Base-by-base conservation (phyloP, 2,329 filamentous ascomycete species). In the Bipolaris gigantea region DNA sequence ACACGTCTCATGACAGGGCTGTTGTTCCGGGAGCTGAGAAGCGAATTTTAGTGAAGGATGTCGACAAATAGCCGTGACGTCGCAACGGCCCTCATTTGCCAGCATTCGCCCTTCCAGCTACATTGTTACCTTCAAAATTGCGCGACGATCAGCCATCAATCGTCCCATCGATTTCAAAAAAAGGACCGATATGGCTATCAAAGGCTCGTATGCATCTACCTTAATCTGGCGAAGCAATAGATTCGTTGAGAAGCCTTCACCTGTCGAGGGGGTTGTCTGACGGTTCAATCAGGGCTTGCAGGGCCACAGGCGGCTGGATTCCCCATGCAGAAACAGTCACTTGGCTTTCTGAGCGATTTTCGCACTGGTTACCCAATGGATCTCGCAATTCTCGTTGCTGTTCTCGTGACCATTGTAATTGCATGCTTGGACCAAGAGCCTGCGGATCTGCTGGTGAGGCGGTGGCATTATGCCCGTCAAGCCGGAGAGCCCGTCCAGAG, bases 241-340 rank as follows among this genome's bases (percentile, higher is more conserved):
- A 53, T 57, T 60, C 59, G 60, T 60, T 64, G 60, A 56, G 59
- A 64, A 59, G 54, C 62, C 58, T 62, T 51, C 53, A 55, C 54
- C 46, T 30, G 53, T 56, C 55, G 48, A 56, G 38, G 55, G 38
- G 55, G 50, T 56, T 55, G 53, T 64, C 52, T 50, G 57, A 59
- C 57, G 49, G 61, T 58, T 63, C 68, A 68, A 71, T 67, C 64
- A 70, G 62, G 57, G 55, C 60, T 56, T 65, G 57, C 60, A 59
- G 62, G 56, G 44, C 57, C 57, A 58, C 48, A 60, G 42, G 50
- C 55, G 57, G 59, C 54, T 61, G 60, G 59, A 50, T 57, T 59
- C 57, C 61, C 60, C 59, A 56, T 55, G 62, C 61, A 62, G 53
- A 64, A 61, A 46, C 64, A 73, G 69, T 72, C 69, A 71, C 67